Evolutionary conservation across 345 rosid genomes (phyloP), one percentile per base, ranked within the genome.

Genomic region (Salix viminalis): DNA sequence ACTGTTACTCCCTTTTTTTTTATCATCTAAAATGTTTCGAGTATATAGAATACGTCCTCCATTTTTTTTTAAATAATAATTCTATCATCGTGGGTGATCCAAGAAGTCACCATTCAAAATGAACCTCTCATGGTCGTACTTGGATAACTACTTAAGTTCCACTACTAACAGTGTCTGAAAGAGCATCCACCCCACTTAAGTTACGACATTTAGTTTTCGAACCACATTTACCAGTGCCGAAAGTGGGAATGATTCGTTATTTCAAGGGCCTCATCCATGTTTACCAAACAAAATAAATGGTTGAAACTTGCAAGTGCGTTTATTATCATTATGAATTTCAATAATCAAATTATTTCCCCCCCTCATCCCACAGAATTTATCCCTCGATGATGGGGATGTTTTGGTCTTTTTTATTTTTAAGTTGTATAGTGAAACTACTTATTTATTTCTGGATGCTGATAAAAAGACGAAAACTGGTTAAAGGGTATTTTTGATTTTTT

Each of bases 141-240:
- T 34, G 36, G 36, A 34, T 34, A 34, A 6, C 36, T 34, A 34
- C 36, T 34, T 34, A 34, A 34, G 6, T 5, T 34, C 37, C 75
- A 73, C 71, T 66, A 46, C 11, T 0, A 68, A 72, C 28, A 23
- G 24, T 46, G 71, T 48, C 69, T 14, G 48, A 7, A 24, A 72
- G 15, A 58, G 28, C 19, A 75, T 34, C 74, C 28, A 26, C 44
- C 36, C 36, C 77, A 58, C 77, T 70, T 50, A 24, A 37, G 66
- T 73, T 36, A 58, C 76, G 19, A 34, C 37, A 34, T 34, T 34
- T 34, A 5, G 69, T 81, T 85, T 85, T 80, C 88, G 32, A 66
- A 71, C 72, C 70, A 79, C 77, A 41, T 24, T 71, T 14, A 16
- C n/a, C 60, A 8, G 5, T 37, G 58, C 65, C 58, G 23, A 39